phyloP scores from a whole-genome alignment of 768 basidiomycete species.

The Mycena polygramma region DNA sequence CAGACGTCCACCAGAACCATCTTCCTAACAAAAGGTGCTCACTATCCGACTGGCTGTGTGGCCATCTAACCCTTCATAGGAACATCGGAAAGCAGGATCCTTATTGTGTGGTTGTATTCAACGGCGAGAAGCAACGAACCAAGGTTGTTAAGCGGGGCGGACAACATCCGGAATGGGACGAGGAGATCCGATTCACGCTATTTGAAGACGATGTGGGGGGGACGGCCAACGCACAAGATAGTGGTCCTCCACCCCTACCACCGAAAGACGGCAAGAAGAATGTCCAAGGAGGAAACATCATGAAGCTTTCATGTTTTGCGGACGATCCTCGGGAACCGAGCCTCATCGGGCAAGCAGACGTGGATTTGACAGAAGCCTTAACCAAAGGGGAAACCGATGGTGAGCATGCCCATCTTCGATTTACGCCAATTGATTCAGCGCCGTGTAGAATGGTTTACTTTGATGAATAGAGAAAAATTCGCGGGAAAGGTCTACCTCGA shows the following conservation, averaged over 20 bases:
- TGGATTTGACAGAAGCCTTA: constrained; percentile 90
- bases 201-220: constrained; percentile 75
- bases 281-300: constrained; percentile 79
- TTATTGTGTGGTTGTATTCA: constrained; percentile 85
- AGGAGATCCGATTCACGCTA: constrained; percentile 94
- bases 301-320: constrained; percentile 91
- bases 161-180: constrained; percentile 99
- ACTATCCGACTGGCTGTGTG: not conserved
- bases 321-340: constrained; percentile 97
- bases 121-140: constrained; percentile 88
- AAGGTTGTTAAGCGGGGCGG: constrained; percentile 97
- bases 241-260: constrained; percentile 77
- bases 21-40: constrained; percentile 79
- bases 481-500: constrained; percentile 97
- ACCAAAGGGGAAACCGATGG: constrained; percentile 98
- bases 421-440: constrained; percentile 10
- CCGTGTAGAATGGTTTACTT: constrained; percentile 89
- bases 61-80: constrained; percentile 42
- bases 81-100: constrained; percentile 98
- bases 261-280: constrained; percentile 68
- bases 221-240: constrained; percentile 52
- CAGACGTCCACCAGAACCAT: constrained; percentile 69
- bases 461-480: constrained; percentile 92
- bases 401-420: constrained; percentile 52
- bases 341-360: constrained; percentile 90